Evolutionary conservation across 352 stramenopile species (phyloP), one percentile per base, ranked within the genome.

Genomic region (Pythium periplocum): DNA sequence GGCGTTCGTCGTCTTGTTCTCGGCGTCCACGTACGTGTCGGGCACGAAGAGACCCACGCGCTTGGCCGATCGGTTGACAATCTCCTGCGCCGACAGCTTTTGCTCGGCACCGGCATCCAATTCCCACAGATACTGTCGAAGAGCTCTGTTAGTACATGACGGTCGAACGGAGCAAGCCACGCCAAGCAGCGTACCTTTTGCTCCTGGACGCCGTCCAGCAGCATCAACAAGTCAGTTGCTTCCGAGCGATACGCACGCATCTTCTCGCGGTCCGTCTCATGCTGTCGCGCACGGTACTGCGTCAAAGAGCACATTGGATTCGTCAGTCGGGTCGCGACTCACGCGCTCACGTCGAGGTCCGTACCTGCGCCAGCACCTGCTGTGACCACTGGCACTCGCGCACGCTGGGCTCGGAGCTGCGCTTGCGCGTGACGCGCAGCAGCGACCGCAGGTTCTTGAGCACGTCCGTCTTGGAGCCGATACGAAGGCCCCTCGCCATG

Each of bases 391-490:
- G 69, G 66, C 80, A 89, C 30, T 83, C 55, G 4, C 69, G 67
- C 17, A 83, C 46, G 32, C 56, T 73, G 26, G 71, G 60, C 40
- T 78, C 59, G 11, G 75, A 70, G 33, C 78, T 83, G 52, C 78
- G 80, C 38, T 73, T 60, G 51, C 80, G 78, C 37, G 81, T 63
- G 34, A 91, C 66, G 32, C 79, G 80, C 61, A 93, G 64, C 55
- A 93, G 62, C 47, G 73, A 66, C 48, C 83, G 83, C 57, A 93
- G 60, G 56, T 74, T 87, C 68, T 87, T 90, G 46, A 93, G 55
- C 56, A 87, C 80, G 31, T 91, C 80, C 12, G 69, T 41, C 78
- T 93, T 93, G 52, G 83, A 87, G 60, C 83, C 83, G 56, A 93
- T 84, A 52, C 81, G 83, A 58, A 87, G 51, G 32, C 78, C 80